Percentiles rank a stretch among this genome's conserved stretches.
Evolutionary conservation across 768 basidiomycete species (phyloP).

Genomic region (Trametes sanguinea): DNA sequence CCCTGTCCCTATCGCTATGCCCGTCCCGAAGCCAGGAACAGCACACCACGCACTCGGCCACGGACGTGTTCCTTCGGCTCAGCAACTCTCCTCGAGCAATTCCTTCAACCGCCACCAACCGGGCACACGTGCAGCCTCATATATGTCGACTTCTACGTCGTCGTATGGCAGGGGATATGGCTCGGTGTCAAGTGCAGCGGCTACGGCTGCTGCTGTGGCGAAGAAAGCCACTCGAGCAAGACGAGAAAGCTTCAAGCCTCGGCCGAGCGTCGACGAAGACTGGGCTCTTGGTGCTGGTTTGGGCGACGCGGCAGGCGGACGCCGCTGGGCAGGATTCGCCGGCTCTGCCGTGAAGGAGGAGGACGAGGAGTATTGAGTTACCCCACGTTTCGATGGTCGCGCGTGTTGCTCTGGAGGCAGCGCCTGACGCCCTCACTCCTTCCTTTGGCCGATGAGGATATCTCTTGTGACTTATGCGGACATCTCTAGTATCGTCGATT

Average conservation of each 20-base stretch:
- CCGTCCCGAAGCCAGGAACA: slow-evolving; percentile 51
- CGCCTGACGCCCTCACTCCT: not conserved
- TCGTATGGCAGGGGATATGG: slow-evolving; percentile 18
- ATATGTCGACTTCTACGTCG: slow-evolving; percentile 24
- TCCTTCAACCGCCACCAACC: slow-evolving; percentile 21
- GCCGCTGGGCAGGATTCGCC: slow-evolving; percentile 32
- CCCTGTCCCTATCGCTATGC: slow-evolving; percentile 48
- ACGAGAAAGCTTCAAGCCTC: slow-evolving; percentile 82
- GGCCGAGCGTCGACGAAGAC: slow-evolving; percentile 65
- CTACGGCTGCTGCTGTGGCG: slow-evolving; percentile 32
- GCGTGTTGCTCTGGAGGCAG: too few species aligned
- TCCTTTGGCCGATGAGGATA: not conserved
- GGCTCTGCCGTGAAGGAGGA: slow-evolving; percentile 36
- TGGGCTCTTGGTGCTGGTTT: slow-evolving; percentile 13
- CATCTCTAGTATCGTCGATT: slow-evolving; percentile 7
- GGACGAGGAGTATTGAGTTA: slow-evolving; percentile 32
- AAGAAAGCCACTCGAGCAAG: slow-evolving; percentile 55
- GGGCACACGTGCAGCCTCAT: slow-evolving; percentile 21
- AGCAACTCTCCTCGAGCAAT: slow-evolving; percentile 30
- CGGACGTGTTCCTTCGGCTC: slow-evolving; percentile 43
- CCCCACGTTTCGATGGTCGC: not conserved
- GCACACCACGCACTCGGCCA: slow-evolving; percentile 60
- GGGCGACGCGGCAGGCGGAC: slow-evolving; percentile 12
- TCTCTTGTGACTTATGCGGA: slow-evolving; percentile 14
- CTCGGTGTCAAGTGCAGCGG: slow-evolving; percentile 14